phyloP scores from a whole-genome alignment of 768 basidiomycete genomes.

The Crepidotus variabilis region DNA sequence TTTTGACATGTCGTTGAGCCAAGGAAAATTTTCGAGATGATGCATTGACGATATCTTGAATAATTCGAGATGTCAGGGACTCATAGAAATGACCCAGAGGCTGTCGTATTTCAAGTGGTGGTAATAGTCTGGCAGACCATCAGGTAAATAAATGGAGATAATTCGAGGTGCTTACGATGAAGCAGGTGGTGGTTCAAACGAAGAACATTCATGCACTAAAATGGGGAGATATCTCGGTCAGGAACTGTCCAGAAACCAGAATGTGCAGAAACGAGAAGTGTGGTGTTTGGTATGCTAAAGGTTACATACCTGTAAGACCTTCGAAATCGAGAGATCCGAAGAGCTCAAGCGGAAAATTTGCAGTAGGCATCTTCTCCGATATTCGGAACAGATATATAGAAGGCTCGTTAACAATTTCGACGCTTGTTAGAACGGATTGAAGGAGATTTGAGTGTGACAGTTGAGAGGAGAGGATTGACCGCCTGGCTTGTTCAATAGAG shows the following conservation, averaged over 20 bases:
- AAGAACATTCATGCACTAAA: conserved; percentile 13
- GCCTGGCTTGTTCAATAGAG: conserved; percentile 53
- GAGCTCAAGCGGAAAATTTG: neutral
- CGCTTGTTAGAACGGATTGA: conserved; percentile 49
- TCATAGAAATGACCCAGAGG: conserved; percentile 52
- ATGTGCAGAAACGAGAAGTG: neutral
- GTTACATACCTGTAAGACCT: conserved; percentile 47
- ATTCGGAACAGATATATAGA: conserved; percentile 56
- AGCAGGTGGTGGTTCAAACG: conserved; percentile 15
- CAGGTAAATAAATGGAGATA: conserved; percentile 1
- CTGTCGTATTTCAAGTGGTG: conserved; percentile 38
- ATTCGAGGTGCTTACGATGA: conserved; percentile 9
- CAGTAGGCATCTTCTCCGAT: neutral
- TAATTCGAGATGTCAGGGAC: conserved; percentile 53
- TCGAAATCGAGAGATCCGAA: conserved; percentile 42
- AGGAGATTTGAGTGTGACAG: conserved; percentile 30
- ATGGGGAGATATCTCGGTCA: conserved; percentile 4
- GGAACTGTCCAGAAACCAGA: conserved; percentile 8
- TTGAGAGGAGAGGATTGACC: conserved; percentile 39
- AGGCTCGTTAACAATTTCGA: conserved; percentile 39
- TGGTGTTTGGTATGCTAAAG: neutral
- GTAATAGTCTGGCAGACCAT: conserved; percentile 20
- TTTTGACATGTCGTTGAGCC: conserved; percentile 31
- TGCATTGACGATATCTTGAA: conserved; percentile 49
- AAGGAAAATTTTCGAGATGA: conserved; percentile 24